phyloP scores from a whole-genome alignment of 148 eudicot species.

The Mesembryanthemum crystallinum region DNA sequence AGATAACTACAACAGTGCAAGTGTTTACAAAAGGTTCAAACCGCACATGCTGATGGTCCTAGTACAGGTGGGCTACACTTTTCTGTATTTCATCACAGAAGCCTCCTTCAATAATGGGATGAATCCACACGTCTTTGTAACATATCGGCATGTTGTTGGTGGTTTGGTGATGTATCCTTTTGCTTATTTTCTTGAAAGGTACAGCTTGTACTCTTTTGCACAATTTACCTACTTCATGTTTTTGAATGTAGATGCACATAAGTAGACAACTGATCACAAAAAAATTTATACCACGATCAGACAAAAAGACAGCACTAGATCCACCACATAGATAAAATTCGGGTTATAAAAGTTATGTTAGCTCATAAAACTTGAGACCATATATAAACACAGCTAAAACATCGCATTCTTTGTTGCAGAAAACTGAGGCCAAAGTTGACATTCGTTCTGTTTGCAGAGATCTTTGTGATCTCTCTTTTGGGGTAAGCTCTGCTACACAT shows the following conservation, averaged over 20 bases:
- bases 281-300: too few relatives aligned
- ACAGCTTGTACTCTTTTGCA: not conserved
- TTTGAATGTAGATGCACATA: too few relatives aligned
- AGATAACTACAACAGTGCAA: not conserved
- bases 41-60: constrained; percentile 71
- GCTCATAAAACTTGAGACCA: not conserved
- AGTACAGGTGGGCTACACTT: constrained; percentile 61
- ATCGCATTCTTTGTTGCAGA: constrained; percentile 37
- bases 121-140: constrained; percentile 77
- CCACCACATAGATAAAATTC: too few relatives aligned
- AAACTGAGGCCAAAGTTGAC: constrained; percentile 70
- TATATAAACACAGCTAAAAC: not conserved
- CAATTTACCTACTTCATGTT: too few relatives aligned
- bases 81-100: constrained; percentile 68
- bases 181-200: constrained; percentile 86
- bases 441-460: constrained; percentile 49
- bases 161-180: constrained; percentile 57
- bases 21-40: constrained; percentile 44
- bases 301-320: too few relatives aligned
- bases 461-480: constrained; percentile 63
- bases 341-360: too few relatives aligned
- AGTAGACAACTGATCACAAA: too few relatives aligned
- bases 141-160: constrained; percentile 68
- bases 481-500: constrained; percentile 43
- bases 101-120: constrained; percentile 84